Percentiles rank a stretch among this genome's conserved stretches.
phyloP scores from a whole-genome alignment of 176 grass and related monocot species.

The Oropetium thomaeum region DNA sequence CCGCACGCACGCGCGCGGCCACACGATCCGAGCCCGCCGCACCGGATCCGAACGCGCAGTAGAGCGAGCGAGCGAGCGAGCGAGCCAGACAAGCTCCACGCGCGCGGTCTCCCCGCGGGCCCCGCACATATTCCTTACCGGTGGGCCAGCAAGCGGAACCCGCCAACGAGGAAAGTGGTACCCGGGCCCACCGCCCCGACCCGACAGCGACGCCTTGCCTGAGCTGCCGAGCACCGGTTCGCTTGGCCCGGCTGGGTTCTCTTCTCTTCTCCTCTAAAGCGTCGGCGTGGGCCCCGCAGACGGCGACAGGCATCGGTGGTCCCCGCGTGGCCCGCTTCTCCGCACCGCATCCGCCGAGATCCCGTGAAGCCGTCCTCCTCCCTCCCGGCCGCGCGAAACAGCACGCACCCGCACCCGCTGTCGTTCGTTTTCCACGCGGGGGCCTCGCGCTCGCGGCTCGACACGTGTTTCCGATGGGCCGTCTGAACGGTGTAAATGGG shows the following conservation, averaged over 20 bases:
- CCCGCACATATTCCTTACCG: background rate
- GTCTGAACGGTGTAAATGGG: constrained; percentile 24
- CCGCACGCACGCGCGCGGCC: constrained; percentile 15
- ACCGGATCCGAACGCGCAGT: background rate
- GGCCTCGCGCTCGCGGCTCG: background rate
- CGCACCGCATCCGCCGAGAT: constrained; percentile 40
- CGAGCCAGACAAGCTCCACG: constrained; percentile 17
- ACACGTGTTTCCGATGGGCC: background rate
- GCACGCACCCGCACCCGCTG: too few relatives aligned
- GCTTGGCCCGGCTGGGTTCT: background rate
- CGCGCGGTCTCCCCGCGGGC: background rate
- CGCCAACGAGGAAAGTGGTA: constrained; percentile 18
- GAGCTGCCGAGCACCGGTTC: constrained; percentile 34
- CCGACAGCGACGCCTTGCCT: constrained; percentile 39
- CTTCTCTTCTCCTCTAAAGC: constrained; percentile 28
- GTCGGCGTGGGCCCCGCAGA: background rate
- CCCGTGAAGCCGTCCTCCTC: too few relatives aligned
- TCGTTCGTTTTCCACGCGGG: too few relatives aligned
- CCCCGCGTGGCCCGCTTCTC: too few relatives aligned
- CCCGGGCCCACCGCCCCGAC: background rate
- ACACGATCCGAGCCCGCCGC: background rate
- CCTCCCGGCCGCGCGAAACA: background rate
- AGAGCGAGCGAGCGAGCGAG: too few relatives aligned
- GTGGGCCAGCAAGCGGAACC: background rate
- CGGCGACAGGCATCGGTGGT: background rate